These are phyloP conservation scores for Prototheca wickerhamii DNA, from an alignment of 163 green algal genomes.

Conservation along the genomic window DNA sequence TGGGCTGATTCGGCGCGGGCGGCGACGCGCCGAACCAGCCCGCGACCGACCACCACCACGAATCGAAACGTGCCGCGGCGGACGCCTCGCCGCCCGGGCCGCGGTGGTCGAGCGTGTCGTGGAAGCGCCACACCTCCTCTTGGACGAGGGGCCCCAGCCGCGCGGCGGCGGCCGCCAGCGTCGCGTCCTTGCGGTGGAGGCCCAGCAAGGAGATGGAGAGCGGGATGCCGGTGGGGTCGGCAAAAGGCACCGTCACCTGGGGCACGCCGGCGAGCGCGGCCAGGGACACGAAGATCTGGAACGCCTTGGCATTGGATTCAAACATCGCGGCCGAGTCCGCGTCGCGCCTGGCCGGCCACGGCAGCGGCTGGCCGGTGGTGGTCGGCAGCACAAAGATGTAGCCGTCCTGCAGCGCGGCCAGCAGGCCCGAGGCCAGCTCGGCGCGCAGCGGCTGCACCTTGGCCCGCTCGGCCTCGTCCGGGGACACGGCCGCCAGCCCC, in stretches of 20 bases:
- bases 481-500: not conserved
- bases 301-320: no score
- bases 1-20: not conserved
- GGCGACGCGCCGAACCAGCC: no score
- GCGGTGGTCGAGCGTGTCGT: not conserved
- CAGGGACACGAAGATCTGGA: slow-evolving; percentile 25
- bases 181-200: slow-evolving; percentile 33
- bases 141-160: slow-evolving; percentile 27
- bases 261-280: slow-evolving; percentile 33
- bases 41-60: no score
- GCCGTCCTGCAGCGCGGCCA: slow-evolving; percentile 22
- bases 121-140: slow-evolving; percentile 5
- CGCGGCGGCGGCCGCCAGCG: slow-evolving; percentile 22
- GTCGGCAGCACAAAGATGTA: slow-evolving; percentile 40
- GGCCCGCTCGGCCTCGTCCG: not conserved
- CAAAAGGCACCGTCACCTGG: slow-evolving; percentile 34
- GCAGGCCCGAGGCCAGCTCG: slow-evolving; percentile 22
- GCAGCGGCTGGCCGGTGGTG: slow-evolving; percentile 10
- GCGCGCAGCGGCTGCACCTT: slow-evolving; percentile 11
- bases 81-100: no score
- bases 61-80: no score
- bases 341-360: not conserved
- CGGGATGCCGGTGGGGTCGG: slow-evolving; percentile 7
- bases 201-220: slow-evolving; percentile 29
- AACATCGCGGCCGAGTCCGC: not conserved